Evolutionary conservation across 305 asterid species (phyloP), one percentile per base, ranked within the genome.

Genomic region (Stenogyne calaminthoides): DNA sequence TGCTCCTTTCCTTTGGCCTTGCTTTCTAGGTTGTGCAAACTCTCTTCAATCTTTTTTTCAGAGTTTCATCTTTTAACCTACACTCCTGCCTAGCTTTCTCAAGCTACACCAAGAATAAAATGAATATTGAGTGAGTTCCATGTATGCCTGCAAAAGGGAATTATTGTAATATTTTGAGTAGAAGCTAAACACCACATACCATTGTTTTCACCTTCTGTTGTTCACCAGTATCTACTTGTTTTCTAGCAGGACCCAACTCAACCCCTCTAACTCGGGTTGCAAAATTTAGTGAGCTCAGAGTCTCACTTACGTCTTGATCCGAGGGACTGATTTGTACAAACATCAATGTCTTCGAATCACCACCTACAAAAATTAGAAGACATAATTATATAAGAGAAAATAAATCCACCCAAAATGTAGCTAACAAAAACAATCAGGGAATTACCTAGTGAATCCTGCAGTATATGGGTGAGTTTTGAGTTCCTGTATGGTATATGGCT

Each of bases 401-500:
- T 25, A 5, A 39, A 14, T 56, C 25, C 58, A 65, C 49, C 67
- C 70, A 46, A 37, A 25, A 19, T 57, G 25, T 61, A 67, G 56
- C 66, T 14, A 63, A 69, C 15, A 18, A 51, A 19, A 55, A 40
- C 15, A 20, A 7, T 61, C 6, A 56, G 15, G 15, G 19, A 25
- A 25, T 73, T 80, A 94, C 98, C 98, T 81, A 91, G 78, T 40
- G 99, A 93, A 85, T 91, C 98, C 82, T 93, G 98, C 59, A 93
- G 92, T 63, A 93, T 71, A 84, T 93, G 98, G 19, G 98, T 93
- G 78, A 93, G 80, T 87, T 89, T 93, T 58, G 98, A 93, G 83
- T 93, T 93, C 88, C 97, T 88, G 89, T 92, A 95, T 14, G 99
- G 98, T 89, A n/a, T n/a, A n/a, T n/a, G n/a, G n/a, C n/a, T n/a